Conservation (phyloP, 345 rosid species). For the Nephelium lappaceum region DNA sequence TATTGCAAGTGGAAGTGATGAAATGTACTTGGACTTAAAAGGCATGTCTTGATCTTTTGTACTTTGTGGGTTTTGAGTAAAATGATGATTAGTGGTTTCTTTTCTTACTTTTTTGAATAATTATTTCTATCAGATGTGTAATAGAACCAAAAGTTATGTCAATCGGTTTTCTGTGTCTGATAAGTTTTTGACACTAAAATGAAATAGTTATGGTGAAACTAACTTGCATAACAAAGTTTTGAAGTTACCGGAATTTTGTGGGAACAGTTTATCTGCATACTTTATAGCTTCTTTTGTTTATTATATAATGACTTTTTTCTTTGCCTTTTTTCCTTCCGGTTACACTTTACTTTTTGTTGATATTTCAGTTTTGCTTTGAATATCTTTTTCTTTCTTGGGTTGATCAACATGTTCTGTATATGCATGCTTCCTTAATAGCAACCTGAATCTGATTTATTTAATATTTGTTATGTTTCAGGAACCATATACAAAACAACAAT, state of each 20-base stretch:
- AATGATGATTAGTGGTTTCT: background rate
- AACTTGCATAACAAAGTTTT: background rate
- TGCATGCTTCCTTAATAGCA: constrained; percentile 3
- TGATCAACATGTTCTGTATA: background rate
- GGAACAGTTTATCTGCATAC: background rate
- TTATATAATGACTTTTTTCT: background rate
- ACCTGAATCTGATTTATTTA: constrained; percentile 24
- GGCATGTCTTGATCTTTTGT: constrained; percentile 44
- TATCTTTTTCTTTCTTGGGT: background rate
- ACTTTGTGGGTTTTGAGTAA: background rate
- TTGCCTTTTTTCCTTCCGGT: background rate
- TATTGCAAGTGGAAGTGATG: constrained; percentile 50
- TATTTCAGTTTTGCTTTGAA: constrained; percentile 9
- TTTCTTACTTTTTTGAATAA: background rate
- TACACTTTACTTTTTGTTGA: constrained; percentile 6
- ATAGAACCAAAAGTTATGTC: constrained; percentile 19
- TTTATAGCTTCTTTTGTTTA: background rate
- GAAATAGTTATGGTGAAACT: background rate
- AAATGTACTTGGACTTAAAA: constrained; percentile 82
- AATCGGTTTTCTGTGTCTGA: background rate
- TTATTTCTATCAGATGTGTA: constrained; percentile 2
- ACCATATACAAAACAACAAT: constrained; percentile 84
- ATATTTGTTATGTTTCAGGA: constrained; percentile 58
- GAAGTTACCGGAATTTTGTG: background rate
- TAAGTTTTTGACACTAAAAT: background rate